A percentile compares a stretch with the other conserved stretches of the same genome.
Conservation (phyloP, 2,329 filamentous ascomycete genomes). For the Teratosphaeria pseudoeucalypti region DNA sequence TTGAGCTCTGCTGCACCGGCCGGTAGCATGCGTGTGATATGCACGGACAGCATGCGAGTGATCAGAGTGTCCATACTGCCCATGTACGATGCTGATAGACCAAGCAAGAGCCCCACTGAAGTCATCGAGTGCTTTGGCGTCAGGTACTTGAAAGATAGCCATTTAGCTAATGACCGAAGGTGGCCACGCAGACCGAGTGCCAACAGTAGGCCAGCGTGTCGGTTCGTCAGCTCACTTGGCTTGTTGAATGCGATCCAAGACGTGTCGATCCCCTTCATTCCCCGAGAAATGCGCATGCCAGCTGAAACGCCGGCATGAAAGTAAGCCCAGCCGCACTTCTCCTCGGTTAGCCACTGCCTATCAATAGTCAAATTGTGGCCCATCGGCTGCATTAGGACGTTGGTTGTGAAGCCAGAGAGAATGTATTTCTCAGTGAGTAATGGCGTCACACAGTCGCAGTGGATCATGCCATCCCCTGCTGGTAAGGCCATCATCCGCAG, state of each 20-base stretch:
- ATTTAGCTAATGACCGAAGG: constrained; percentile 87
- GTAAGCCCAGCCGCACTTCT: constrained; percentile 97
- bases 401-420: constrained; percentile 81
- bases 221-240: constrained; percentile 79
- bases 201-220: constrained; percentile 89
- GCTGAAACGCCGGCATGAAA: constrained; percentile 95
- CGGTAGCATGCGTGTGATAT: constrained; percentile 89
- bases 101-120: constrained; percentile 86
- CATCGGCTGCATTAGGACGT: constrained; percentile 81
- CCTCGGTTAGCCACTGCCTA: constrained; percentile 75
- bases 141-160: constrained; percentile 98
- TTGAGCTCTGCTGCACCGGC: constrained; percentile 89
- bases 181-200: constrained; percentile 90
- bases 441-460: constrained; percentile 78
- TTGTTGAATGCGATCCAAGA: constrained; percentile 99
- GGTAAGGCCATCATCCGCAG: constrained; percentile 81
- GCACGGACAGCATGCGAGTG: constrained; percentile 84
- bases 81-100: constrained; percentile 83
- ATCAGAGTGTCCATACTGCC: constrained; percentile 97
- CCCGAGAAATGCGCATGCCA: constrained; percentile 78
- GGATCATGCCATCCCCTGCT: constrained; percentile 74
- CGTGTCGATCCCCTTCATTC: constrained; percentile 88
- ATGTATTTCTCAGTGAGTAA: constrained; percentile 86
- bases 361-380: constrained; percentile 93
- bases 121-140: constrained; percentile 99